A percentile compares a stretch with the other conserved stretches of the same genome.
phyloP scores from a whole-genome alignment of 257 asterid species.

The Solanum microdontum region DNA sequence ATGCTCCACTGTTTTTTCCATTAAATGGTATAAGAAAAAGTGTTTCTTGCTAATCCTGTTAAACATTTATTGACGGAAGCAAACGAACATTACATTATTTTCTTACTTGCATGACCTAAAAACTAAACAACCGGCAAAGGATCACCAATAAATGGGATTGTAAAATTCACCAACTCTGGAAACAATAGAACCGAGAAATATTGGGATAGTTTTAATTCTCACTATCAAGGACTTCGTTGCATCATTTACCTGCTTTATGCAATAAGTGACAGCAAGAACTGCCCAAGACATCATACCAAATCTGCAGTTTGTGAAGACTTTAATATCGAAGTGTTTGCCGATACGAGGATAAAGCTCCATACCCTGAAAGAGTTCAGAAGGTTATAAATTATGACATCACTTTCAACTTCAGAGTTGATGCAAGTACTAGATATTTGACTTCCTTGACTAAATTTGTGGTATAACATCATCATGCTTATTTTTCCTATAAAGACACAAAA shows the following conservation, averaged over 20 bases:
- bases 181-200: neutral
- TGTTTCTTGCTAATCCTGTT: neutral
- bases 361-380: conserved; percentile 41
- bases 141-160: neutral
- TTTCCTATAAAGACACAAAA: neutral
- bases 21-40: neutral
- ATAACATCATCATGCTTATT: neutral
- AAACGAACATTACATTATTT: neutral
- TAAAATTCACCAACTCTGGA: neutral
- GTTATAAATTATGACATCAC: neutral
- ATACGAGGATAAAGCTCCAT: conserved; percentile 98
- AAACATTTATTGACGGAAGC: neutral
- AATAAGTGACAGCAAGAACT: conserved; percentile 87
- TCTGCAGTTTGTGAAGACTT: conserved; percentile 94
- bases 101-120: neutral
- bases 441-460: neutral
- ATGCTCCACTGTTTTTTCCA: neutral
- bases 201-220: neutral
- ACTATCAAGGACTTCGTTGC: neutral
- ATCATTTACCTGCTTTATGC: conserved; percentile 80
- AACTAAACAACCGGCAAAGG: neutral
- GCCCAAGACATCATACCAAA: conserved; percentile 99
- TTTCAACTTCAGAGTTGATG: neutral
- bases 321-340: conserved; percentile 86
- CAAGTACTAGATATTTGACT: neutral